A percentile compares a stretch with the other conserved stretches of the same genome.
Conservation (phyloP, 345 rosid species). For the Nephelium lappaceum region DNA sequence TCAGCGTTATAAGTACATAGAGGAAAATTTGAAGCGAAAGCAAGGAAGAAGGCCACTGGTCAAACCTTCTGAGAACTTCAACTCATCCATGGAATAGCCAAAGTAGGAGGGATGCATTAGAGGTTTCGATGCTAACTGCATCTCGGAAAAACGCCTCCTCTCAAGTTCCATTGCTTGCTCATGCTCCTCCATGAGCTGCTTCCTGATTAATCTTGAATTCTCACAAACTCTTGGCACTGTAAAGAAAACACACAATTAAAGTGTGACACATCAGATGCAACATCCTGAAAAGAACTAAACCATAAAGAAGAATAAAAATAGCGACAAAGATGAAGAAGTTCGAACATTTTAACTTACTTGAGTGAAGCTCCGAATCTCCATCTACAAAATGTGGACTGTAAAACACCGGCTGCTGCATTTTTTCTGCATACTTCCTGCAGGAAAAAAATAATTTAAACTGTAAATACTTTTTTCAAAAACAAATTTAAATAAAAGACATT, state of each 20-base stretch:
- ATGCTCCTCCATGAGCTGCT: constrained; percentile 50
- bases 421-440: constrained; percentile 60
- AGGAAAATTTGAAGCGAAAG: neutral
- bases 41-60: neutral
- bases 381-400: constrained; percentile 49
- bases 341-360: constrained; percentile 39
- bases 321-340: neutral
- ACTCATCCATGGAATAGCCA: constrained; percentile 56
- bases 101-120: constrained; percentile 37
- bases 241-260: neutral
- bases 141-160: constrained; percentile 41
- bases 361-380: constrained; percentile 63
- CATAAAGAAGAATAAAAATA: neutral
- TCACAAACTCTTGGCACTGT: constrained; percentile 51
- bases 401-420: constrained; percentile 48
- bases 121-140: constrained; percentile 45
- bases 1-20: neutral
- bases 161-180: constrained; percentile 55
- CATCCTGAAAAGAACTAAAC: neutral
- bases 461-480: neutral
- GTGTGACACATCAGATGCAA: neutral
- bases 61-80: constrained; percentile 58
- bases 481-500: neutral
- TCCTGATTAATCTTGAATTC: constrained; percentile 50
- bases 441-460: neutral